Conservation (phyloP, 768 basidiomycete genomes). For the Tephrocybe sp. region DNA sequence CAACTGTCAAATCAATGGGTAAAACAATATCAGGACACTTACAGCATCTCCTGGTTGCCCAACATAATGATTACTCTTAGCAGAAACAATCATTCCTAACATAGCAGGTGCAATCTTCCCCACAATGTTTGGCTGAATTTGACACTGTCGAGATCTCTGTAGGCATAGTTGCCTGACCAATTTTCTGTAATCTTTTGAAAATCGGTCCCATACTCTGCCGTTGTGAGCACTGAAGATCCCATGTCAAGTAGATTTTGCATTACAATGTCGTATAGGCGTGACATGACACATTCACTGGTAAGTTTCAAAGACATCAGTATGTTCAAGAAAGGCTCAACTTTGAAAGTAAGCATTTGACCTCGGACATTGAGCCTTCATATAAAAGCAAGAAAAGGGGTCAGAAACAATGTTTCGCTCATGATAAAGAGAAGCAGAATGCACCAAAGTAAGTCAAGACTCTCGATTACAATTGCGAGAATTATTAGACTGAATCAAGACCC, state of each 20-base stretch:
- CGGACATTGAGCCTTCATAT: too few species aligned
- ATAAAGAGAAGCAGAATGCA: too few species aligned
- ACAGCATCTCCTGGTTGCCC: background rate
- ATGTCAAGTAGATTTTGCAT: background rate
- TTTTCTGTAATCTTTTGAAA: background rate
- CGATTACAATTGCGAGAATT: too few species aligned
- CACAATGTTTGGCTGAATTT: conserved; percentile 7
- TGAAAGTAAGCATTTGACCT: too few species aligned
- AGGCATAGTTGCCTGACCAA: conserved; percentile 4
- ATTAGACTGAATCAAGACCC: too few species aligned
- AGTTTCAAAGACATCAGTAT: background rate
- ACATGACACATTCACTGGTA: background rate
- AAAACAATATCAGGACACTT: too few species aligned
- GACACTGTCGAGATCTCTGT: background rate
- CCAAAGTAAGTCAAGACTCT: too few species aligned
- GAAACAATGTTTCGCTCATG: too few species aligned
- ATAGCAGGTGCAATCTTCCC: conserved; percentile 5
- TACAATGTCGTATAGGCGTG: background rate
- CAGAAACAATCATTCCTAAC: conserved; percentile 9
- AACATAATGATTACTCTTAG: conserved; percentile 16
- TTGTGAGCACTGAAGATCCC: background rate
- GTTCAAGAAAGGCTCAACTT: too few species aligned
- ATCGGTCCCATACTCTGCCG: background rate
- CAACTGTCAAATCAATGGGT: too few species aligned
- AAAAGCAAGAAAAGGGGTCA: too few species aligned